These are phyloP conservation scores for Gorgonomyces haynaldii DNA, from an alignment of 192 early-diverging fungal genomes.

Conservation along the genomic window DNA sequence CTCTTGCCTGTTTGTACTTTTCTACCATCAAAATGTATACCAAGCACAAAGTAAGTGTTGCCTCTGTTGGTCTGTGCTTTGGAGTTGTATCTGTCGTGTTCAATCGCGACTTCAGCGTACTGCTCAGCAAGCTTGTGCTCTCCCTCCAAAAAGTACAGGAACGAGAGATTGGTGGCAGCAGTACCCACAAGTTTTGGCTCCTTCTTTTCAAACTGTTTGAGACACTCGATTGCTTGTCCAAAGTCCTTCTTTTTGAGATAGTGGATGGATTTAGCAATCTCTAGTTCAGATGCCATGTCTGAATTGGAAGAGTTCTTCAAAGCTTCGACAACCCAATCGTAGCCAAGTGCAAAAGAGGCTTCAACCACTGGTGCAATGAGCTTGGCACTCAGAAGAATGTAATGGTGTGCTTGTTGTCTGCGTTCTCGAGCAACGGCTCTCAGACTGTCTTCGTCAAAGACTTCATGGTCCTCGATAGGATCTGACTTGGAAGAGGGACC, in stretches of 20 bases:
- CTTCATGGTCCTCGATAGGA: constrained; percentile 46
- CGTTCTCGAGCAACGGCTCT: constrained; percentile 38
- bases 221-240: constrained; percentile 36
- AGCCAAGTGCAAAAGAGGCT: constrained; percentile 24
- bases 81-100: constrained; percentile 44
- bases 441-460: constrained; percentile 43
- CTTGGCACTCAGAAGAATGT: constrained; percentile 40
- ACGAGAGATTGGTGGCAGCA: constrained; percentile 46
- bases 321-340: constrained; percentile 44
- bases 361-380: constrained; percentile 43
- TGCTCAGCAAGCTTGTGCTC: constrained; percentile 40
- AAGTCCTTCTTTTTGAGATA: constrained; percentile 44
- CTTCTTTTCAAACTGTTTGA: constrained; percentile 47
- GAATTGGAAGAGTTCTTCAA: constrained; percentile 36
- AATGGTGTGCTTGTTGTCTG: constrained; percentile 25
- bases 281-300: constrained; percentile 40
- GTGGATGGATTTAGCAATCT: constrained; percentile 50
- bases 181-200: constrained; percentile 40
- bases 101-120: constrained; percentile 43
- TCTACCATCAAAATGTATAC: constrained; percentile 11
- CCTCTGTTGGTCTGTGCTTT: constrained; percentile 46
- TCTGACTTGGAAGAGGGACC: constrained; percentile 14
- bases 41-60: constrained; percentile 26
- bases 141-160: constrained; percentile 45
- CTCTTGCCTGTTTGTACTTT: constrained; percentile 34